A percentile compares a stretch with the other conserved stretches of the same genome.
Evolutionary conservation across 2,329 filamentous ascomycete species (phyloP).

Genomic region (Ophiosphaerella korrae): DNA sequence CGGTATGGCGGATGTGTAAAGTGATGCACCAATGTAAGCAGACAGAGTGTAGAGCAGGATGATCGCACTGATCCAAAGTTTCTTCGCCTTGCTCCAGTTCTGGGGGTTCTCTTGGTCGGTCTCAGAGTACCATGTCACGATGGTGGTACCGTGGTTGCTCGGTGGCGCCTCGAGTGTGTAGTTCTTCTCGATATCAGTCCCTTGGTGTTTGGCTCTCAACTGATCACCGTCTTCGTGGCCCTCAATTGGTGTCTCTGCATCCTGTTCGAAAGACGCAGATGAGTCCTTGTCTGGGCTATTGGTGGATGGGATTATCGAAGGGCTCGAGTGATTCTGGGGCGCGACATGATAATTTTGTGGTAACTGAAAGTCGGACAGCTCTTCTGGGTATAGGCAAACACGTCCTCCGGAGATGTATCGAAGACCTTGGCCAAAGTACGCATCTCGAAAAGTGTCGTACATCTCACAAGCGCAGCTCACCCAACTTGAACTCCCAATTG

Average conservation of each 20-base stretch:
- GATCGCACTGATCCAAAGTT: slow-evolving; percentile 52
- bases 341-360: slow-evolving; percentile 1
- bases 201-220: background rate
- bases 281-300: too few relatives aligned
- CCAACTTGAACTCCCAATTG: too few relatives aligned
- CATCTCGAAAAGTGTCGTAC: slow-evolving; percentile 47
- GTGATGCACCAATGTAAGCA: slow-evolving; percentile 59
- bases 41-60: slow-evolving; percentile 57
- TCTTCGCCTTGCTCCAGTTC: slow-evolving; percentile 49
- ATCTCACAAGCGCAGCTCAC: too few relatives aligned
- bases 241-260: too few relatives aligned
- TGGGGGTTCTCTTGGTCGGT: slow-evolving; percentile 7
- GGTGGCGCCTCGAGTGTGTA: background rate
- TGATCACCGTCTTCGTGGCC: too few relatives aligned
- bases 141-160: background rate
- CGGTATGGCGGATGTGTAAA: slow-evolving; percentile 52
- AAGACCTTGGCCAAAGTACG: slow-evolving; percentile 54
- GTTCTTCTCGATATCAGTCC: background rate
- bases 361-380: slow-evolving; percentile 29
- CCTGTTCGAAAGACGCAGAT: too few relatives aligned
- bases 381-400: slow-evolving; percentile 54
- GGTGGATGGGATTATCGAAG: too few relatives aligned
- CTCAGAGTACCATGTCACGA: slow-evolving; percentile 1
- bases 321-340: too few relatives aligned
- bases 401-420: slow-evolving; percentile 51